Conservation (phyloP, 208 protist species). For the Trypanosoma rangeli region DNA sequence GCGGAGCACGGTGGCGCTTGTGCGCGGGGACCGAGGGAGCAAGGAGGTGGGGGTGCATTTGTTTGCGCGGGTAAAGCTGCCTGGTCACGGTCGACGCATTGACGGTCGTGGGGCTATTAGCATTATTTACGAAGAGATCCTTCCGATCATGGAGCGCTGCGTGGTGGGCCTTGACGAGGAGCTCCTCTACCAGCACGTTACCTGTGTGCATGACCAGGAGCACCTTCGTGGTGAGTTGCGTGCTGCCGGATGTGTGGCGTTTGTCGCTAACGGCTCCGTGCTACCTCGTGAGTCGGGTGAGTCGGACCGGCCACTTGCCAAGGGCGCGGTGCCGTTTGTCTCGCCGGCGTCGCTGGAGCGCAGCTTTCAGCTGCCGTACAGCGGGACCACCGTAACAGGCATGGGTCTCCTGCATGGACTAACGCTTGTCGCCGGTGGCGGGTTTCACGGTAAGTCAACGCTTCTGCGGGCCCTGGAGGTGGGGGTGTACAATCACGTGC, state of each 20-base stretch:
- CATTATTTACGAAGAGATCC: constrained; percentile 50
- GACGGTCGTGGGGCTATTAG: constrained; percentile 49
- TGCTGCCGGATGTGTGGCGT: constrained; percentile 64
- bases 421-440: constrained; percentile 94
- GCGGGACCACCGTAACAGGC: constrained; percentile 51
- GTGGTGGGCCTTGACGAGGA: constrained; percentile 31
- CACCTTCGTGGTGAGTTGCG: constrained; percentile 67
- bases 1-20: constrained; percentile 73
- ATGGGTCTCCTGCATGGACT: constrained; percentile 92
- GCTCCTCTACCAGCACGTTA: constrained; percentile 65
- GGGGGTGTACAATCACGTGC: constrained; percentile 94
- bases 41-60: constrained; percentile 43
- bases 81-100: constrained; percentile 77
- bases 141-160: constrained; percentile 31
- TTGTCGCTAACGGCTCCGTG: constrained; percentile 90
- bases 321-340: constrained; percentile 64
- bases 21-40: background rate
- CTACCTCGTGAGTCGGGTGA: constrained; percentile 89
- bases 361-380: constrained; percentile 75
- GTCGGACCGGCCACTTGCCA: constrained; percentile 72
- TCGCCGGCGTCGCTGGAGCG: constrained; percentile 65
- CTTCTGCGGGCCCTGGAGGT: constrained; percentile 90
- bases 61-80: constrained; percentile 88
- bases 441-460: constrained; percentile 96
- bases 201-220: constrained; percentile 87